phyloP scores from a whole-genome alignment of 192 early-diverging fungal species.

The Thoreauomyces humboldtii region DNA sequence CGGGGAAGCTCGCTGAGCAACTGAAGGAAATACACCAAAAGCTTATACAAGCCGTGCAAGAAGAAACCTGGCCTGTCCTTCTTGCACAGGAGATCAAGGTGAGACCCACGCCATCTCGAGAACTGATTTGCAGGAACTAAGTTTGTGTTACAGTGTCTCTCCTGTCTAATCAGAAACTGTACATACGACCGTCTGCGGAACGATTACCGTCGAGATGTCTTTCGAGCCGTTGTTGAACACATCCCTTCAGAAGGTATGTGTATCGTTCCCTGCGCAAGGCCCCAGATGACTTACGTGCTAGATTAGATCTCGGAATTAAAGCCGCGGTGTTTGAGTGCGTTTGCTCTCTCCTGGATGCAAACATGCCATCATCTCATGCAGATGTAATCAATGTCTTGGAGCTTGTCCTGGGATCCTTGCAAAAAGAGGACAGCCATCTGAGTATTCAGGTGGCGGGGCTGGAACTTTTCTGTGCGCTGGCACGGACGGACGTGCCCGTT shows the following conservation, averaged over 20 bases:
- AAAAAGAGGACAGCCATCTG: no score
- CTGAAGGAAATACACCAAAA: slow-evolving; percentile 30
- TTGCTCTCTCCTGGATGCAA: slow-evolving; percentile 19
- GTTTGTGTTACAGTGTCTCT: slow-evolving; percentile 20
- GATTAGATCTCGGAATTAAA: slow-evolving; percentile 20
- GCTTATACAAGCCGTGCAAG: slow-evolving; percentile 20
- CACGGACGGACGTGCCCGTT: slow-evolving; percentile 11
- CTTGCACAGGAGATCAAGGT: slow-evolving; percentile 26
- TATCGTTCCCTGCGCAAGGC: neutral
- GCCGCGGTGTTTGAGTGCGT: slow-evolving; percentile 23
- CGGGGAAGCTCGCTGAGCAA: slow-evolving; percentile 38
- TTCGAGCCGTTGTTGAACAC: neutral
- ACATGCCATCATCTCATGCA: slow-evolving; percentile 4
- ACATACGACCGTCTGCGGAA: slow-evolving; percentile 32
- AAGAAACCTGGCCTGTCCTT: slow-evolving; percentile 24
- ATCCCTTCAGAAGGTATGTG: slow-evolving; percentile 7
- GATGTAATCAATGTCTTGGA: no score
- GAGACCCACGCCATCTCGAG: neutral
- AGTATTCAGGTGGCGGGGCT: slow-evolving; percentile 28
- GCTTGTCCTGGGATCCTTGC: no score
- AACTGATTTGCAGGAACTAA: neutral
- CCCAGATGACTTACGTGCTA: neutral
- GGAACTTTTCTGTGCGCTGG: slow-evolving; percentile 30
- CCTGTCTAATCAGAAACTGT: slow-evolving; percentile 19
- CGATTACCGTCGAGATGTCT: slow-evolving; percentile 14